phyloP scores from a whole-genome alignment of 2,329 filamentous ascomycete species.

The Ceratocystis papillata region DNA sequence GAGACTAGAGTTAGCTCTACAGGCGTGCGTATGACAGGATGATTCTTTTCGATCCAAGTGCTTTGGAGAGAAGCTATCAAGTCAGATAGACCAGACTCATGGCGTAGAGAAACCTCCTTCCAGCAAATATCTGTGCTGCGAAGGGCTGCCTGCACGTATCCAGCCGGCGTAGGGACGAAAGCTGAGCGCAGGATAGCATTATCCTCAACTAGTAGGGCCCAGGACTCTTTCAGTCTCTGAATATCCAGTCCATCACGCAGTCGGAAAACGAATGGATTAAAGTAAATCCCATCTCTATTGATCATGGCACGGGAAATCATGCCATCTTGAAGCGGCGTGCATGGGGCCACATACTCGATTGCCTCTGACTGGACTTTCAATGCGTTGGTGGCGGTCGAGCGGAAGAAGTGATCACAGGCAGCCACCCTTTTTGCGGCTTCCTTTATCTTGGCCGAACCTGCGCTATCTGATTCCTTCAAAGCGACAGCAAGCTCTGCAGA shows the following conservation, averaged over 20 bases:
- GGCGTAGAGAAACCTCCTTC: conserved; percentile 30
- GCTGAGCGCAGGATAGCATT: conserved; percentile 59
- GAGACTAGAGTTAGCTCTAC: conserved; percentile 40
- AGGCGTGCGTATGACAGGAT: conserved; percentile 39
- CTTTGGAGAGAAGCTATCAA: conserved; percentile 28
- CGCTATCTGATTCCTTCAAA: conserved; percentile 27
- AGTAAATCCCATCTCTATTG: conserved; percentile 51
- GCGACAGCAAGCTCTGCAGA: conserved; percentile 39
- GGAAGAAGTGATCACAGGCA: conserved; percentile 53
- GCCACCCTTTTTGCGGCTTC: conserved; percentile 47
- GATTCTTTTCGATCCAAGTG: conserved; percentile 47
- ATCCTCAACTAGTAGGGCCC: conserved; percentile 41
- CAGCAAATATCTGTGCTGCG: conserved; percentile 37
- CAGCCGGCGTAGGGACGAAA: conserved; percentile 63
- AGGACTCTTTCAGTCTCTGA: conserved; percentile 44
- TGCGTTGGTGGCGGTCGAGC: conserved; percentile 40
- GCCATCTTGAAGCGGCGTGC: conserved; percentile 75
- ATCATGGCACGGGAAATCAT: conserved; percentile 63
- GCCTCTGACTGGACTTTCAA: conserved; percentile 42
- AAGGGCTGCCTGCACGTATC: conserved; percentile 62
- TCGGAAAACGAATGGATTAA: conserved; percentile 59
- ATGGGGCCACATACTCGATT: conserved; percentile 67
- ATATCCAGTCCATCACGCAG: conserved; percentile 40
- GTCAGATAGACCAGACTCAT: not conserved
- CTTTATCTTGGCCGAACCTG: not conserved